A percentile compares a stretch with the other conserved stretches of the same genome.
Conservation (phyloP, 1,284 basidiomycete genomes). For the Tetrapyrgos nigripes region DNA sequence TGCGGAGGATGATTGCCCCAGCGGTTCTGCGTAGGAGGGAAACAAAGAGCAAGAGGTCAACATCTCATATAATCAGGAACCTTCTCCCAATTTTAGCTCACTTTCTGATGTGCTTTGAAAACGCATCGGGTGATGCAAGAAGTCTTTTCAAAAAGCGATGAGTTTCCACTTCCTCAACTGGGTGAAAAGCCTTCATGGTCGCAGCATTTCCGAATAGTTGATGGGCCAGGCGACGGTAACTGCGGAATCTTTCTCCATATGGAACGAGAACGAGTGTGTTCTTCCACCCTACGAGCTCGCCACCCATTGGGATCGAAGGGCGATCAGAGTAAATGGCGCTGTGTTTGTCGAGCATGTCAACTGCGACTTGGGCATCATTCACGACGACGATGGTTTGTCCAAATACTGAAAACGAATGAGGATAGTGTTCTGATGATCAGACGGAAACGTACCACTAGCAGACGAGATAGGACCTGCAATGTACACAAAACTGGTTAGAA, state of each 20-base stretch:
- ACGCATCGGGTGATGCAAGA: constrained; percentile 11
- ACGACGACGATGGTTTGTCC: constrained; percentile 32
- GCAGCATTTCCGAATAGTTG: constrained; percentile 29
- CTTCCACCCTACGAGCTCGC: constrained; percentile 26
- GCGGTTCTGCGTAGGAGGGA: constrained; percentile 9
- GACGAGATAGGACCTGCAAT: constrained; percentile 13
- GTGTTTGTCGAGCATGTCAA: constrained; percentile 32
- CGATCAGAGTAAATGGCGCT: constrained; percentile 33
- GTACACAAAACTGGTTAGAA: neutral
- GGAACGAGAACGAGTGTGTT: constrained; percentile 21
- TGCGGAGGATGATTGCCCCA: constrained; percentile 18
- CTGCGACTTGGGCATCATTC: constrained; percentile 27
- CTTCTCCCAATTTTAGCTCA: neutral
- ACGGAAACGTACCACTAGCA: constrained; percentile 10
- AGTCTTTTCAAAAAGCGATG: constrained; percentile 17
- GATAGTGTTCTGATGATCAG: neutral
- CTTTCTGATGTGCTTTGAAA: constrained; percentile 18
- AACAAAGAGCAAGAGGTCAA: neutral
- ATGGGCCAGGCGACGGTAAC: constrained; percentile 49
- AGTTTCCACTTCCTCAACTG: constrained; percentile 20
- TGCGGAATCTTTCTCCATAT: constrained; percentile 48
- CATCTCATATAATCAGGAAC: neutral
- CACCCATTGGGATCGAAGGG: constrained; percentile 24
- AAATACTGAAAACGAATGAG: constrained; percentile 13
- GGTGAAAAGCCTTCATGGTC: constrained; percentile 19